Conservation (phyloP, 306 rosid species). For the Ceratonia siliqua region DNA sequence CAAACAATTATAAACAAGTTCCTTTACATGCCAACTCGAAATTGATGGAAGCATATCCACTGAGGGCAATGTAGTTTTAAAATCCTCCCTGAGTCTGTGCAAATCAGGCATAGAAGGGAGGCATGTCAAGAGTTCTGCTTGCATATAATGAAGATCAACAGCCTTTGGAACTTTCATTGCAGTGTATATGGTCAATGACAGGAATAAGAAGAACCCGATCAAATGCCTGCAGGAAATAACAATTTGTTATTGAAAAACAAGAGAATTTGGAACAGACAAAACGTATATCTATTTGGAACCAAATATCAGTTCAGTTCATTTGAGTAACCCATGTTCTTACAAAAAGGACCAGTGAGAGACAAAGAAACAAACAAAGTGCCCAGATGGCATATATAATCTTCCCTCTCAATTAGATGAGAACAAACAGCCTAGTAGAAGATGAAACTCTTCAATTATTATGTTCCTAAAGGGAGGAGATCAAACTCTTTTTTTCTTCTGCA, state of each 20-base stretch:
- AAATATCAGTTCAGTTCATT: background rate
- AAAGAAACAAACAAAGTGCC: background rate
- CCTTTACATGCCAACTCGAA: slow-evolving; percentile 79
- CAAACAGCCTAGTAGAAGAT: no score
- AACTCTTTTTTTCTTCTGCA: no score
- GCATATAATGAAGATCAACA: slow-evolving; percentile 76
- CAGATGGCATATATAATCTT: no score
- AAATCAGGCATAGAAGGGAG: slow-evolving; percentile 83
- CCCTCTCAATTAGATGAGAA: no score
- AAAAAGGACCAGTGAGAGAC: slow-evolving; percentile 2
- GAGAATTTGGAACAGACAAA: background rate
- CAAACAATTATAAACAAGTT: slow-evolving; percentile 79
- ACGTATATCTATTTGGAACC: background rate
- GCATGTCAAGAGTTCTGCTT: slow-evolving; percentile 67
- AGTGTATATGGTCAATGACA: slow-evolving; percentile 87
- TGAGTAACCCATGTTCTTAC: background rate
- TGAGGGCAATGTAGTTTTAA: slow-evolving; percentile 54
- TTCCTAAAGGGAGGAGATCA: no score
- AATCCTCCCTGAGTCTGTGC: slow-evolving; percentile 60
- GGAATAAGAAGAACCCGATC: slow-evolving; percentile 93
- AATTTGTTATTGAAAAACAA: slow-evolving; percentile 23
- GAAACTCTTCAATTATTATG: no score
- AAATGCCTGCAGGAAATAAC: slow-evolving; percentile 71
- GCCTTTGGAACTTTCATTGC: slow-evolving; percentile 77
- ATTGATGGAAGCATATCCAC: slow-evolving; percentile 61